Percentiles rank a stretch among this genome's conserved stretches.
phyloP scores from a whole-genome alignment of 148 eudicot genomes.

The Rhododendron vialii region DNA sequence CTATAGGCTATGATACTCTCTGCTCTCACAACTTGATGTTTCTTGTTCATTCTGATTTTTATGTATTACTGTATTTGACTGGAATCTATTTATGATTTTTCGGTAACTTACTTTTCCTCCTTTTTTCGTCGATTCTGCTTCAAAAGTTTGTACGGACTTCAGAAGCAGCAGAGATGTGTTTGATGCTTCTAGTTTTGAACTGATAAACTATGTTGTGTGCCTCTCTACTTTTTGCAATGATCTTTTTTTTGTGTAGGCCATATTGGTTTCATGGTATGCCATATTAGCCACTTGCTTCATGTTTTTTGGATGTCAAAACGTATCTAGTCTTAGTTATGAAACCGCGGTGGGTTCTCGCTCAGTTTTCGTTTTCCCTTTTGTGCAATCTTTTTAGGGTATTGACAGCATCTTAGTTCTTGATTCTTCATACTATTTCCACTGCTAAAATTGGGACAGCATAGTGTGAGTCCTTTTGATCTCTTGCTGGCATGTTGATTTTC shows the following conservation, averaged over 20 bases:
- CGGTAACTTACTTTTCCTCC: background rate
- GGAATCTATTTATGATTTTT: background rate
- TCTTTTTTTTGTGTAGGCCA: background rate
- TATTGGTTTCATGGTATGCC: background rate
- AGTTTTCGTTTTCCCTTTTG: background rate
- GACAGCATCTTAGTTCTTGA: background rate
- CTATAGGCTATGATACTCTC: background rate
- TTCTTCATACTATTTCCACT: background rate
- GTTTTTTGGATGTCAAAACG: background rate
- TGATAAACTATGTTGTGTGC: background rate
- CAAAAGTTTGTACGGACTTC: background rate
- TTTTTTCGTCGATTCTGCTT: background rate
- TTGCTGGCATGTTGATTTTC: background rate
- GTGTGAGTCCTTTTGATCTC: background rate
- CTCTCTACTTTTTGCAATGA: background rate
- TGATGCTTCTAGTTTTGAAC: background rate
- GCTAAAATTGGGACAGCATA: background rate
- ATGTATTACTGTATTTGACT: background rate
- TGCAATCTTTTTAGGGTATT: background rate
- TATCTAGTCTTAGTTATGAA: background rate
- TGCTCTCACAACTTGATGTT: background rate
- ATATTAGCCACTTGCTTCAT: background rate
- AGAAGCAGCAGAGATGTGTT: background rate
- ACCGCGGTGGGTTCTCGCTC: background rate
- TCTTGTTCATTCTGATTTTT: background rate